Conservation (phyloP, 768 basidiomycete species). For the Albatrellus ellisii region DNA sequence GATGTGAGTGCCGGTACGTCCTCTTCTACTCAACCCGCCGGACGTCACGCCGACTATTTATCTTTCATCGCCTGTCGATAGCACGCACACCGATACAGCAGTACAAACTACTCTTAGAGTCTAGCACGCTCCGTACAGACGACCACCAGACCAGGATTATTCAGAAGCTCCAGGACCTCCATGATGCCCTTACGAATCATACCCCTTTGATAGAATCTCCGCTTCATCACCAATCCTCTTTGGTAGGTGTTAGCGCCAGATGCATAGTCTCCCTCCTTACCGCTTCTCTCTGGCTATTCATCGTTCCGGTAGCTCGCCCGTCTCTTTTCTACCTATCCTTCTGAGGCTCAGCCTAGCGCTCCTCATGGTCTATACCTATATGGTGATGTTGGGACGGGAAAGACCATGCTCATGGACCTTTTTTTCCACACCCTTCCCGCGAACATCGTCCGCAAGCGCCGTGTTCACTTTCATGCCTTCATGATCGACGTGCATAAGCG, state of each 20-base stretch:
- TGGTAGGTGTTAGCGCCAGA: constrained; percentile 22
- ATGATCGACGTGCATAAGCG: constrained; percentile 99
- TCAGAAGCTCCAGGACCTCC: constrained; percentile 64
- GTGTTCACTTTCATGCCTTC: constrained; percentile 97
- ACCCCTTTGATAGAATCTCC: constrained; percentile 54
- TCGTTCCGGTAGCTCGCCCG: constrained; percentile 5
- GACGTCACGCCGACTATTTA: no score
- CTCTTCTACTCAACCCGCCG: no score
- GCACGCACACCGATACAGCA: constrained; percentile 24
- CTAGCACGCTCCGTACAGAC: constrained; percentile 55
- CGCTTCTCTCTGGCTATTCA: neutral
- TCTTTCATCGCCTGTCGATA: no score
- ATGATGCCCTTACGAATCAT: constrained; percentile 60
- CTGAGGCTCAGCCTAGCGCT: constrained; percentile 18
- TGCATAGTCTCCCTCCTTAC: neutral
- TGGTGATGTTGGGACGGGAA: constrained; percentile 95
- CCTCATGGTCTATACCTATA: constrained; percentile 81
- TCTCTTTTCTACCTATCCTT: constrained; percentile 5
- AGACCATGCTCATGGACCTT: constrained; percentile 99
- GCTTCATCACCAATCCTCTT: constrained; percentile 21
- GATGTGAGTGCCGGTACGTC: no score
- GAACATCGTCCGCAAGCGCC: constrained; percentile 54
- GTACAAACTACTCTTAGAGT: constrained; percentile 35
- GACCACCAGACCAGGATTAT: constrained; percentile 79
- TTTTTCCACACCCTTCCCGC: constrained; percentile 78